Evolutionary conservation across 768 basidiomycete genomes (phyloP).

Genomic region (Gautieria morchelliformis): DNA sequence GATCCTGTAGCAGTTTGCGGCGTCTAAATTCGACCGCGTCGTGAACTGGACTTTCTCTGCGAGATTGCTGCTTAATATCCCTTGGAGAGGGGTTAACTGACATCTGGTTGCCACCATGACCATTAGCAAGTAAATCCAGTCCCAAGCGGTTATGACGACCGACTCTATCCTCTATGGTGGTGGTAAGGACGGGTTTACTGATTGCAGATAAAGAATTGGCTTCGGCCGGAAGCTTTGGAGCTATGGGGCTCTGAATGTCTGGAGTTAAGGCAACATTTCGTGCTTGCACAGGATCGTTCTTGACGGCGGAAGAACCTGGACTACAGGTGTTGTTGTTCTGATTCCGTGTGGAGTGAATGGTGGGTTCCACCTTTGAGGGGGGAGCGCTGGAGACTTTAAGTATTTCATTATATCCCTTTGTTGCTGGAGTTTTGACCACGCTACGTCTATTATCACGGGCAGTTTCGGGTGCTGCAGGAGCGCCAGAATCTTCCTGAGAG

Average conservation of each 20-base stretch:
- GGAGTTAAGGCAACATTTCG: no score
- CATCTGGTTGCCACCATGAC: no score
- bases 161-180: constrained; percentile 1
- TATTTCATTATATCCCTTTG: not conserved
- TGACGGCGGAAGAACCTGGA: not conserved
- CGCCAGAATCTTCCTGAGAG: not conserved
- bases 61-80: no score
- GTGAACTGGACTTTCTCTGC: not conserved
- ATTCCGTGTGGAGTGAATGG: not conserved
- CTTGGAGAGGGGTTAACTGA: no score
- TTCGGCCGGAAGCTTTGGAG: not conserved
- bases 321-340: not conserved
- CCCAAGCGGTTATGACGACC: not conserved
- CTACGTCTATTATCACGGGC: not conserved
- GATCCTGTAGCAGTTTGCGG: not conserved
- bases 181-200: not conserved
- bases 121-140: not conserved
- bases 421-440: not conserved
- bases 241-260: no score
- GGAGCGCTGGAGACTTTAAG: not conserved
- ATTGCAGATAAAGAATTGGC: not conserved
- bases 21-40: not conserved
- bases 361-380: not conserved
- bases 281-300: no score
- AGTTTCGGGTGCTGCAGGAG: not conserved